phyloP scores from a whole-genome alignment of 2,329 filamentous ascomycete species.

The Gnomoniopsis sp. region DNA sequence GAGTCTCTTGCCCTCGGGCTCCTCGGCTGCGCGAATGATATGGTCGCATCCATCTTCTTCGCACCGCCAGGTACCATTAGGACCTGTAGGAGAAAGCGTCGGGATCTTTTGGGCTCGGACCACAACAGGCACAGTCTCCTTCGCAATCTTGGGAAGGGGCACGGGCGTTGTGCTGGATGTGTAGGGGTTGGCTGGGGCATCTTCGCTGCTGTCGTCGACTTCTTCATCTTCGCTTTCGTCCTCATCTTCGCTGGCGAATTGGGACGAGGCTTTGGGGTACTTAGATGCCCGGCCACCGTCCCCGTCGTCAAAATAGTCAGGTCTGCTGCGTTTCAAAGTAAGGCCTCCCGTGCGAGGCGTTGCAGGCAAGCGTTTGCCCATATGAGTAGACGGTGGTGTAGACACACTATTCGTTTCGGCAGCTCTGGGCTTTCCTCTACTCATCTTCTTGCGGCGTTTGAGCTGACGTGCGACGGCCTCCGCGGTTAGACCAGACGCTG shows the following conservation, averaged over 20 bases:
- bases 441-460: conserved; percentile 21
- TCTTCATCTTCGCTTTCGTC: conserved; percentile 12
- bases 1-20: conserved; percentile 48
- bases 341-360: conserved; percentile 10
- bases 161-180: conserved; percentile 2
- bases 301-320: conserved; percentile 30
- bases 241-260: conserved; percentile 30
- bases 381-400: conserved; percentile 23
- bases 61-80: conserved; percentile 65
- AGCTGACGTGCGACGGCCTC: conserved; percentile 24
- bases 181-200: conserved; percentile 4
- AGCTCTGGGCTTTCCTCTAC: background rate
- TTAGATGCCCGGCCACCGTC: conserved; percentile 32
- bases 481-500: conserved; percentile 21
- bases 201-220: conserved; percentile 20
- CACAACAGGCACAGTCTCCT: conserved; percentile 37
- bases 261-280: conserved; percentile 32
- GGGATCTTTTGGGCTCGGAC: conserved; percentile 49
- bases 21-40: conserved; percentile 60
- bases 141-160: conserved; percentile 20
- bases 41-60: conserved; percentile 61
- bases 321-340: conserved; percentile 6
- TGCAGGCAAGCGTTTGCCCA: conserved; percentile 18
- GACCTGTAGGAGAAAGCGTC: conserved; percentile 47
- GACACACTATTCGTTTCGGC: background rate